Base-by-base conservation (phyloP, 148 eudicot genomes). In the Vaccinium corymbosum region DNA sequence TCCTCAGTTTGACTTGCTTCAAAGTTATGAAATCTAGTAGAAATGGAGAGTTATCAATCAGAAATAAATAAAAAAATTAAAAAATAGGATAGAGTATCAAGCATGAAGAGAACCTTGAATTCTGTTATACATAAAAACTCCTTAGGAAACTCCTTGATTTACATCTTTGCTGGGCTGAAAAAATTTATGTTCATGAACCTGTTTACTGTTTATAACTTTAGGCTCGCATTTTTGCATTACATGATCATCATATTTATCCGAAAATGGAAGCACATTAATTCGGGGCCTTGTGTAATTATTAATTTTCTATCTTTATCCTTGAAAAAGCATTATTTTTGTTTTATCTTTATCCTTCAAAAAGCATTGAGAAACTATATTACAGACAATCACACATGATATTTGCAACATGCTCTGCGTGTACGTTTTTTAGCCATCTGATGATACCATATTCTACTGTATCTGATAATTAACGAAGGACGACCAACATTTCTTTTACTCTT, bases 1-100 rank as follows among this genome's bases (percentile, higher is more conserved):
- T 76, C 16, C 17, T 50, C 78, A 74, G 17, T 55, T 79, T 83
- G 15, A 85, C 66, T 51, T 22, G 79, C 81, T 49, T 19, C 80
- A 9, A 46, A 81, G 46, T 42, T 42, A 42, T 2, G 38, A 35
- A 2, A 35, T 42, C 46, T 5, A 42, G 5, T 42, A 4, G 46
- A 42, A 42, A 42, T 42, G 46, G 46, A 42, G 46, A 42, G 5
- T 42, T 42, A 42, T 42, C 46, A 42, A 42, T 7, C 6, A 42
- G 5, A 42, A 56, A 35, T 35, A 2, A n/a, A n/a, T n/a, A n/a
- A n/a, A n/a, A n/a, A 35, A 35, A 35, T 35, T 0, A 35, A 35
- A 35, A 35, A 35, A 35, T 35, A 35, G 38, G 38, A 35, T 22
- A 1, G 46, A 64, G 8, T 62, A n/a, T 62, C 13, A 3, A n/a